Evolutionary conservation across 2,329 filamentous ascomycete genomes (phyloP), one percentile per base, ranked within the genome.

Genomic region (Xylariaceae sp.): DNA sequence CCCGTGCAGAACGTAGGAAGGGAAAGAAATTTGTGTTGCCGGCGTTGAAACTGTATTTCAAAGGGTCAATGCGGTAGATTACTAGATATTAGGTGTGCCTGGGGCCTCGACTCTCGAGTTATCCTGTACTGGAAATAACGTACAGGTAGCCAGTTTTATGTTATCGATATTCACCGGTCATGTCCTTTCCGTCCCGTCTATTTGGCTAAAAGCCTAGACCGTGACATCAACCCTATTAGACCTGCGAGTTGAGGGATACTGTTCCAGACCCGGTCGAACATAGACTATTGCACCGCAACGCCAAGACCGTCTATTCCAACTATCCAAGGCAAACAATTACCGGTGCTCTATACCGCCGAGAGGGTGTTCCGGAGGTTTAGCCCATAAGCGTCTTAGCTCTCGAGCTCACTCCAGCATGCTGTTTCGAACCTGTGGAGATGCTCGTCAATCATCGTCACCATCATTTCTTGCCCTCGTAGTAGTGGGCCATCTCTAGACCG

Each of bases 401-500:
- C 51, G 47, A 59, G 39, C 42, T 51, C 46, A 32, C 41, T 42
- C 36, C 51, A 47, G 48, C 53, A 44, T 36, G 19, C 10, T 15
- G 9, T 22, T 42, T 29, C 32, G 10, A 34, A 13, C 6, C 32
- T 4, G 13, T 43, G 21, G 13, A 13, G 7, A 5, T 16, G 16
- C 5, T 40, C 7, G 6, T 16, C 34, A 10, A 15, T 53, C 41
- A 16, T 43, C 16, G 6, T n/a, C 36, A 47, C 47, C 49, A 58
- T 61, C 67, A 63, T 53, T 66, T 60, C 66, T 79, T 79, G 70
- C 71, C 75, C 68, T 80, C 90, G 70, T 95, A 94, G 74, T 96
- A 96, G 76, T 96, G 90, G 41, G 92, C 91, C 94, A 99, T 97
- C 74, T 99, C 89, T 53, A 96, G 75, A 15, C 94, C 94, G 26